Percentiles rank a stretch among this genome's conserved stretches.
phyloP scores from a whole-genome alignment of 352 stramenopile species.

The Pythium biforme region DNA sequence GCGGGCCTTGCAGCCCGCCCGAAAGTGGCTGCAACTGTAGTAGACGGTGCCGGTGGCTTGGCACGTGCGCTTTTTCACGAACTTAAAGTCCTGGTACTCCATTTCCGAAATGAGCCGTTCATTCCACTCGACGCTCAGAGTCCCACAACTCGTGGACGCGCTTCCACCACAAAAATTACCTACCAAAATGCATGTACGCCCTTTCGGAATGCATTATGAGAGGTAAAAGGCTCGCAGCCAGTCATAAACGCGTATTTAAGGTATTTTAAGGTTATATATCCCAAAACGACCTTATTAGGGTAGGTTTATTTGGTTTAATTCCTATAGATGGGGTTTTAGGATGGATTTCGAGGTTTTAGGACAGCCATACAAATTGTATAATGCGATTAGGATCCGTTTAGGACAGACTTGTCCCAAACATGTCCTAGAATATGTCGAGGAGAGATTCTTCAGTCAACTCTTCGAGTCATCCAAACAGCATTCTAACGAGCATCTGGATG shows the following conservation, averaged over 20 bases:
- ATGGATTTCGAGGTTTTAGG: too few species aligned
- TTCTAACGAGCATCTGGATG: too few species aligned
- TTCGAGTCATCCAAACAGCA: too few species aligned
- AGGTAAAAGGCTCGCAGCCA: not conserved
- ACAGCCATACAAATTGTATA: too few species aligned
- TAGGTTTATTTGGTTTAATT: too few species aligned
- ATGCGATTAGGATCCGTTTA: too few species aligned
- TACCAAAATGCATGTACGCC: not conserved
- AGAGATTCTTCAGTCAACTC: too few species aligned
- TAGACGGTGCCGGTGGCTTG: not conserved
- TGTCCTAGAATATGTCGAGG: too few species aligned
- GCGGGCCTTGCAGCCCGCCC: not conserved
- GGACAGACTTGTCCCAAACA: too few species aligned
- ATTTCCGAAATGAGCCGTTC: not conserved
- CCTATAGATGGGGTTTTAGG: too few species aligned
- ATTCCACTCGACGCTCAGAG: too few species aligned
- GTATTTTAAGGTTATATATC: not conserved
- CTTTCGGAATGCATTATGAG: not conserved
- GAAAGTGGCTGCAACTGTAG: constrained; percentile 1
- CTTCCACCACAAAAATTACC: not conserved
- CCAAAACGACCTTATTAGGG: too few species aligned
- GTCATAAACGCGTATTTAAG: not conserved
- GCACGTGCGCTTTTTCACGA: constrained; percentile 1
- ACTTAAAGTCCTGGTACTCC: not conserved
- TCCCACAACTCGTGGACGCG: not conserved